Conservation (phyloP, 2,329 filamentous ascomycete genomes). For the Capronia epimyces region DNA sequence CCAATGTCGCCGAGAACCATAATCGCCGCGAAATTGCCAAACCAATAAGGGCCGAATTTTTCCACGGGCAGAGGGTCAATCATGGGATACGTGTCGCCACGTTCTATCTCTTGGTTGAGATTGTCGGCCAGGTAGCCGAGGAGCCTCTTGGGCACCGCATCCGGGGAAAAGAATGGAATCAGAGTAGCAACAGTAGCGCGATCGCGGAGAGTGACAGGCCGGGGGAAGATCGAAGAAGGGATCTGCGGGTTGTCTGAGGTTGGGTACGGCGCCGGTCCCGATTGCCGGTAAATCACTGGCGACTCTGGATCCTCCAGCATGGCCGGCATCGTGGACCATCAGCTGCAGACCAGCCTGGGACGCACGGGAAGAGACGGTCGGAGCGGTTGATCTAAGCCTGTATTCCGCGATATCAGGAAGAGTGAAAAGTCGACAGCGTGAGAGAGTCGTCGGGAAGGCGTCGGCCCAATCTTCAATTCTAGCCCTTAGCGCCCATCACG, state of each 20-base stretch:
- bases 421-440: constrained; percentile 9
- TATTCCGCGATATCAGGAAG: background rate
- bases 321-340: constrained; percentile 57
- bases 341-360: constrained; percentile 3
- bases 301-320: constrained; percentile 71
- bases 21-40: constrained; percentile 81
- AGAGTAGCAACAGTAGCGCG: constrained; percentile 77
- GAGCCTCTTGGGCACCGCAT: constrained; percentile 69
- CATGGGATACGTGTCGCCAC: constrained; percentile 89
- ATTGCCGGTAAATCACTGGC: constrained; percentile 64
- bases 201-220: constrained; percentile 76
- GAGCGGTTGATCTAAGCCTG: background rate
- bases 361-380: background rate
- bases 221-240: constrained; percentile 63
- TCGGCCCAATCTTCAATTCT: constrained; percentile 2
- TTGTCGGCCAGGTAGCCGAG: constrained; percentile 74
- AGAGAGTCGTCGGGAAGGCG: background rate
- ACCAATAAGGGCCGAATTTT: constrained; percentile 78
- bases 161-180: constrained; percentile 71
- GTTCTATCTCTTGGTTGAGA: constrained; percentile 84
- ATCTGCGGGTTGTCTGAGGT: constrained; percentile 57
- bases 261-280: constrained; percentile 61
- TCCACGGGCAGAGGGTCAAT: constrained; percentile 67
- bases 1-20: constrained; percentile 77
- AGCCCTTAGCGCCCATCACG: constrained; percentile 9